A percentile compares a stretch with the other conserved stretches of the same genome.
Evolutionary conservation across 2,329 filamentous ascomycete genomes (phyloP).

Genomic region (Diaporthe velutina): DNA sequence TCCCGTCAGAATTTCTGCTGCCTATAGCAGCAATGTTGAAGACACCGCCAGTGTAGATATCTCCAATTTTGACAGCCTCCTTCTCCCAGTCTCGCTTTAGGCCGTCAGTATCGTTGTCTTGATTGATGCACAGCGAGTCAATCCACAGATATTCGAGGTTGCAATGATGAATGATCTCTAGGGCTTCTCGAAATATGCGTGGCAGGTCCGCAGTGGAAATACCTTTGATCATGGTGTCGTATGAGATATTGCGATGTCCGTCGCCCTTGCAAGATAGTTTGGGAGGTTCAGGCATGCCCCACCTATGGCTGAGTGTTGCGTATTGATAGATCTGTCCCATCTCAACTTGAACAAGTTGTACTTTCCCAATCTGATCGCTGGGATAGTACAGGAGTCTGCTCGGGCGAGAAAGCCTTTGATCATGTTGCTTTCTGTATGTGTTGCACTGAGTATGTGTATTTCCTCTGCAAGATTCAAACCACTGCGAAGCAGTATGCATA

Average conservation of each 20-base stretch:
- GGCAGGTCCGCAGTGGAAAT: background rate
- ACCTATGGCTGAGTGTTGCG: conserved; percentile 18
- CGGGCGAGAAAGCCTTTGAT: background rate
- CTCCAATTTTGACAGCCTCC: background rate
- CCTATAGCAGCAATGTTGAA: conserved; percentile 15
- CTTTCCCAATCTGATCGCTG: background rate
- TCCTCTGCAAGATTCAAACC: background rate
- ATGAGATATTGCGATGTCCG: background rate
- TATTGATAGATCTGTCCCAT: background rate
- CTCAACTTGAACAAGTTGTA: background rate
- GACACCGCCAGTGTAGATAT: conserved; percentile 2
- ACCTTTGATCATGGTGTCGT: background rate
- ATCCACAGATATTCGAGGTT: background rate
- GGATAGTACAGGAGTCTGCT: background rate
- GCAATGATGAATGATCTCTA: background rate
- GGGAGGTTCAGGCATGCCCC: conserved; percentile 12
- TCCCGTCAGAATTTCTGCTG: background rate
- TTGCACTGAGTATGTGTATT: background rate
- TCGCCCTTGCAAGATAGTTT: background rate
- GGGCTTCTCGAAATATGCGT: background rate
- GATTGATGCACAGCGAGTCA: conserved; percentile 10
- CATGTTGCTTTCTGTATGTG: background rate
- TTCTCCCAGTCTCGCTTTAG: background rate
- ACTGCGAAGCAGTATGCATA: background rate
- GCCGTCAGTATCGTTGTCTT: background rate